Percentiles rank a stretch among this genome's conserved stretches.
These are phyloP conservation scores for Populus tremula DNA, from an alignment of 345 rosid genomes.

Conservation along the genomic window DNA sequence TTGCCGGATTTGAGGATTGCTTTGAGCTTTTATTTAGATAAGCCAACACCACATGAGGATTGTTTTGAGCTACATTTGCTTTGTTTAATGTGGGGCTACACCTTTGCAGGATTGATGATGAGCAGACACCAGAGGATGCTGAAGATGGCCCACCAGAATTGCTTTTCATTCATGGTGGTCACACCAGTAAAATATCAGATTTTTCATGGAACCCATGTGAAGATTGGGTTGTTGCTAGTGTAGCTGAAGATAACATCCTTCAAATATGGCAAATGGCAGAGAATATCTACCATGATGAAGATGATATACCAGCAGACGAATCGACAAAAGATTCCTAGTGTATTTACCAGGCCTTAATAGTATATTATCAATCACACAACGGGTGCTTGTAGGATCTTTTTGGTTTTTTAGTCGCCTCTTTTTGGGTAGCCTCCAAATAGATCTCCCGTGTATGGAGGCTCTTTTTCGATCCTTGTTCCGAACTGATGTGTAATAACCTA, in stretches of 20 bases:
- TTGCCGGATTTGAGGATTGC: background rate
- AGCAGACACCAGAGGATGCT: conserved; percentile 56
- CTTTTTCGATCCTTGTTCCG: background rate
- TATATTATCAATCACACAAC: background rate
- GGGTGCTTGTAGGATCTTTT: background rate
- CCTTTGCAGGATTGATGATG: conserved; percentile 32
- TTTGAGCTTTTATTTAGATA: background rate
- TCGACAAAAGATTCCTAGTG: conserved; percentile 48
- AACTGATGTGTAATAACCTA: background rate
- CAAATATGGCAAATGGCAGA: conserved; percentile 99
- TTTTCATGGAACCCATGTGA: conserved; percentile 99
- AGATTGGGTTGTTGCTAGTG: conserved; percentile 96
- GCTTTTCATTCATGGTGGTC: conserved; percentile 98
- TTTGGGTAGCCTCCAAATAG: background rate
- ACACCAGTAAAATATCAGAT: conserved; percentile 95
- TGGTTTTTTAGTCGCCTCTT: background rate
- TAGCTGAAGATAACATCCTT: conserved; percentile 96
- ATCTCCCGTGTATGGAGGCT: background rate
- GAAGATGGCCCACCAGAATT: conserved; percentile 99
- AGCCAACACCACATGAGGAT: background rate
- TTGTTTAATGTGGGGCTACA: background rate
- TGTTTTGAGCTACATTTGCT: background rate
- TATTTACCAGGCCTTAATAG: background rate
- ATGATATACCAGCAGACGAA: conserved; percentile 83
- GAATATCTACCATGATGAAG: conserved; percentile 96